Base-by-base conservation (phyloP, 2,329 filamentous ascomycete genomes). In the Fusarium lyarnte region DNA sequence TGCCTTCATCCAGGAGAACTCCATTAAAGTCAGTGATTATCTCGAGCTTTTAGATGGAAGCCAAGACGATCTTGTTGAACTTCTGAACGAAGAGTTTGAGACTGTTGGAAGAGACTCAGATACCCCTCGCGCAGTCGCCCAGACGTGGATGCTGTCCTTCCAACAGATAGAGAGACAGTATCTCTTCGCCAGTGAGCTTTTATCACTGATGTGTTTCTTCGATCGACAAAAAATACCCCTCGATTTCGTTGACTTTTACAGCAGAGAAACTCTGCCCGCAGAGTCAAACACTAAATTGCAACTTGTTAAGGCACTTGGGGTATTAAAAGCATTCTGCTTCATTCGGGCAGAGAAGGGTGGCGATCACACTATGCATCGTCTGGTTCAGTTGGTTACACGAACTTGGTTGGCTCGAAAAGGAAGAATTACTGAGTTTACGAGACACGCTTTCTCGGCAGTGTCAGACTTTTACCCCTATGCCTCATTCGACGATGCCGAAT, bases 101-200 rank as follows among this genome's bases (percentile, higher is more conserved):
- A 66, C 78, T 3, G 53, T 69, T 0, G 79, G 80, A 1, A 75
- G 79, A 67, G 80, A 81, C 59, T 67, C 70, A 0, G 76, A 72
- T 4, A 76, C 74, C 0, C 72, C 77, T 0, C 77, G 66, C 6
- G 74, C 81, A 1, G 76, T 83, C 0, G 64, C 77, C 0, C 59
- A 74, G 19, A 82, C 80, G 0, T 83, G 79, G 80, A 75, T 81
- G 5, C 54, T 82, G 2, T 82, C 79, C 1, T 82, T 83, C 1
- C 68, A 80, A 6, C 78, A 82, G 14, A 80, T 83, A 19, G 29
- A 78, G 7, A 36, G 42, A 12, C 77, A 77, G 8, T 14, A 63
- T 3, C n/a, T 8, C 0, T 60, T 80, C 0, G 79, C 79, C 1
- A 63, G 69, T n/a, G 72, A 81, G 2, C 49, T 83, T 0, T 58